Base-by-base conservation (phyloP, 1,139 yeast species). In the Nakaseomyces uthaithaninus region DNA sequence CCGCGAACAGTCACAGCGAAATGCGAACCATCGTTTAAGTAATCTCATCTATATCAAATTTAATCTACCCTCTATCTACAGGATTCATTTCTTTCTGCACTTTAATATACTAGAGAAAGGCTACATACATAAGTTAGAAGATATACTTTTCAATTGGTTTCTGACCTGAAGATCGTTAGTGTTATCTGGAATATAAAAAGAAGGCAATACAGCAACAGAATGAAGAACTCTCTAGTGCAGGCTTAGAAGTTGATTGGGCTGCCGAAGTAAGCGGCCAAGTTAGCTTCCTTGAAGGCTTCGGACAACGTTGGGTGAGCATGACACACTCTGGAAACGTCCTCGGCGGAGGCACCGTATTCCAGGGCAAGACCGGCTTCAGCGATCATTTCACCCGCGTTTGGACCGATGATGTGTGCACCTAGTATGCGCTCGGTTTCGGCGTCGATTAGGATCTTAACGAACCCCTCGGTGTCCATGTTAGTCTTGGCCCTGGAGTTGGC, bases 401-500 rank as follows among this genome's bases (percentile, higher is more conserved):
- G 85, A 56, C 98, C 98, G 55, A 89, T 81, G 64, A 93, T 91
- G 71, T 93, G 99, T 49, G 85, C 91, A 65, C 98, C 99, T 54
- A 93, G 73, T 33, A 93, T 77, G 64, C 98, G 79, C 69, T 93
- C 95, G 48, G 98, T 89, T 68, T 91, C 95, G 58, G 94, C 91
- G 65, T 93, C 98, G 50, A 95, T 89, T 51, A 93, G 66, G 64
- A 91, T 79, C 74, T 93, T 93, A 60, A 91, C 98, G 56, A 89
- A 84, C 45, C 99, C 99, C 54, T 93, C 98, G 43, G 96, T 81
- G 66, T 93, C 98, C 64, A 77, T 68, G 74, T 91, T 91, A 55
- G 98, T 89, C 80, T 93, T 93, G 49, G 99, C 99, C 74, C 99
- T 85, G 42, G 98, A 93, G 77, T 93, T 93, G 59, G 99, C 99